Conservation (phyloP, 2,329 filamentous ascomycete genomes). For the Helminthosporium solani region DNA sequence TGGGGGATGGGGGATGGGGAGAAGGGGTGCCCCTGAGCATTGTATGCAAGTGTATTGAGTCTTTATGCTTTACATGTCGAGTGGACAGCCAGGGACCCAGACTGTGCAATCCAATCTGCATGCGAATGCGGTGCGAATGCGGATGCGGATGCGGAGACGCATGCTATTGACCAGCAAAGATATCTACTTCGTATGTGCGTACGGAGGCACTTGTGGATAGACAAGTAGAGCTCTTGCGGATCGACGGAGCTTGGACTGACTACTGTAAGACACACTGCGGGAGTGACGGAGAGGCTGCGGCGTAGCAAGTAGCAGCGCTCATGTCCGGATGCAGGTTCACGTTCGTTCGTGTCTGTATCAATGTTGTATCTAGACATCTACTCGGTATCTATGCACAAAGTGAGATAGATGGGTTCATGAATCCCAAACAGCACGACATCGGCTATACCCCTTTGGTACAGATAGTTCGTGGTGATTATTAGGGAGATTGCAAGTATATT, state of each 20-base stretch:
- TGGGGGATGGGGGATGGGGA: constrained; percentile 3
- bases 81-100: constrained; percentile 8
- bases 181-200: too few species aligned
- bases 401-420: constrained; percentile 15
- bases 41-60: too few species aligned
- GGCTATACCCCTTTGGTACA: constrained; percentile 17
- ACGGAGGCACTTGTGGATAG: too few species aligned
- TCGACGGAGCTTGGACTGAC: constrained; percentile 33
- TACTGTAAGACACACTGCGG: constrained; percentile 24
- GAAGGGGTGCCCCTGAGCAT: constrained; percentile 9
- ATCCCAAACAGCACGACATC: constrained; percentile 19
- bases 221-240: constrained; percentile 24
- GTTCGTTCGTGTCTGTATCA: constrained; percentile 8
- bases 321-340: too few species aligned
- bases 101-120: constrained; percentile 15
- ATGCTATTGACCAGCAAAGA: constrained; percentile 24
- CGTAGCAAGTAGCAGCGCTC: too few species aligned
- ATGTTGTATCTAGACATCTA: too few species aligned
- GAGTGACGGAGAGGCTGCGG: constrained; percentile 19
- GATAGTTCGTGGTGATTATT: constrained; percentile 18
- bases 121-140: not conserved
- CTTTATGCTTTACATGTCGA: constrained; percentile 15
- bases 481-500: constrained; percentile 15
- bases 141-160: constrained; percentile 10
- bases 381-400: too few species aligned